Conservation (phyloP, 352 stramenopile species). For the Phytopythium oedochilum region DNA sequence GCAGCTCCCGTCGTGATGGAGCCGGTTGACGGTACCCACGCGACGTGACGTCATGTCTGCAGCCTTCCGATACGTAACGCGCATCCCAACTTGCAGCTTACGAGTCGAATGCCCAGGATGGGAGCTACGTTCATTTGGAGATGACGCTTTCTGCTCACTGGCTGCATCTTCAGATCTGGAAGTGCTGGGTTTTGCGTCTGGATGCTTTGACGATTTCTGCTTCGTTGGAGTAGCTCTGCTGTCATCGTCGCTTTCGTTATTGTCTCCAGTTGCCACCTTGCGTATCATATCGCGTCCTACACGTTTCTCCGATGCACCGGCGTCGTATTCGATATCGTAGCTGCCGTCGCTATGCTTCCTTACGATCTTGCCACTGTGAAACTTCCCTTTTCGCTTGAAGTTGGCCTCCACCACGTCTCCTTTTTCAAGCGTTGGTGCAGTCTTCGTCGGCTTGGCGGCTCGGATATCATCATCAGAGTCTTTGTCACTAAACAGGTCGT, state of each 20-base stretch:
- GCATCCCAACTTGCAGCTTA: conserved; percentile 18
- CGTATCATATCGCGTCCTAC: conserved; percentile 6
- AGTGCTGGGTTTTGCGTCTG: conserved; percentile 10
- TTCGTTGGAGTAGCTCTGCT: not conserved
- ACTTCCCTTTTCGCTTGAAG: conserved; percentile 34
- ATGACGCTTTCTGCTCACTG: not conserved
- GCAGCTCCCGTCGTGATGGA: conserved; percentile 50
- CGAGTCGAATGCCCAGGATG: conserved; percentile 1
- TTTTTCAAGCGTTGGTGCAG: conserved; percentile 13
- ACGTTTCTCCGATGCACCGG: conserved; percentile 19
- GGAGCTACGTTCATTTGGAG: not conserved
- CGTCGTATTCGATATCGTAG: conserved; percentile 32
- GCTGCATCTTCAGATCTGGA: conserved; percentile 2
- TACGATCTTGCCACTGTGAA: conserved; percentile 23
- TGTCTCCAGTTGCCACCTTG: not conserved
- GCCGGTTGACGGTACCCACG: conserved; percentile 22
- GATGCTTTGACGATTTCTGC: not conserved
- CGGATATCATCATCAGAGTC: conserved; percentile 16
- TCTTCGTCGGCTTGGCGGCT: not conserved
- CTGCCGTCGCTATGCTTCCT: conserved; percentile 18
- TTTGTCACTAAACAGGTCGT: conserved; percentile 19
- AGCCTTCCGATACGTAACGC: conserved; percentile 37
- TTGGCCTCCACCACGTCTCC: conserved; percentile 25
- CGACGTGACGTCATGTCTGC: conserved; percentile 22
- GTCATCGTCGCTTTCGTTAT: conserved; percentile 4